Percentiles rank a stretch among this genome's conserved stretches.
Conservation (phyloP, 2,329 filamentous ascomycete genomes). For the Arthrobotrys entomopaga region DNA sequence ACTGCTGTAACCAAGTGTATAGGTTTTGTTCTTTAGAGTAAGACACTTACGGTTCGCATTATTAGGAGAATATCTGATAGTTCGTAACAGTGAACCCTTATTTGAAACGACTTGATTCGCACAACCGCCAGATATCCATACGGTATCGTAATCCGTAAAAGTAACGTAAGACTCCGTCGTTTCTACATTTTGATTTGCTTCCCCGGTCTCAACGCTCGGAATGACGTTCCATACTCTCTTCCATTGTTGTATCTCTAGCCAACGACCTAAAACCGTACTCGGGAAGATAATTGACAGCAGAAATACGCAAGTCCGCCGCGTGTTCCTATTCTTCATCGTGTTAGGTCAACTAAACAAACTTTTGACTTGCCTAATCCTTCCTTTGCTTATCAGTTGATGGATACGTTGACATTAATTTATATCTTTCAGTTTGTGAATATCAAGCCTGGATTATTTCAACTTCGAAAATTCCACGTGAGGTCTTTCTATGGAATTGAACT, state of each 20-base stretch:
- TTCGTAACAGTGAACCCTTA: constrained; percentile 3
- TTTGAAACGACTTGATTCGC: constrained; percentile 29
- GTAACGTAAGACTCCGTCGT: background rate
- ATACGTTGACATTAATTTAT: too few relatives aligned
- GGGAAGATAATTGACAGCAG: background rate
- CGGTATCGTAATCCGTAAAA: constrained; percentile 11
- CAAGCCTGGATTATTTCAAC: too few relatives aligned
- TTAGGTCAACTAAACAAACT: too few relatives aligned
- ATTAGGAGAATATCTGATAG: constrained; percentile 19
- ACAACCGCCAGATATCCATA: constrained; percentile 31
- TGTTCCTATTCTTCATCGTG: too few relatives aligned
- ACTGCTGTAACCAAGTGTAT: background rate
- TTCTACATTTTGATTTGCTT: background rate
- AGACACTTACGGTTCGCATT: constrained; percentile 38
- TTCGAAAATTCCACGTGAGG: too few relatives aligned
- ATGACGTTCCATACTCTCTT: background rate
- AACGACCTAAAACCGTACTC: constrained; percentile 4
- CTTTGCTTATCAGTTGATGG: too few relatives aligned
- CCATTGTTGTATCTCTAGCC: constrained; percentile 34
- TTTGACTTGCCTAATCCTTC: too few relatives aligned
- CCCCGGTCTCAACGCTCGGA: background rate
- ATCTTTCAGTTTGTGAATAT: too few relatives aligned
- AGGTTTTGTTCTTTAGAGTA: too few relatives aligned
- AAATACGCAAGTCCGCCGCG: too few relatives aligned
- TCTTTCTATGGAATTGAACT: too few relatives aligned